Conservation (phyloP, 176 grass and related monocot species). For the Eragrostis nindensis region DNA sequence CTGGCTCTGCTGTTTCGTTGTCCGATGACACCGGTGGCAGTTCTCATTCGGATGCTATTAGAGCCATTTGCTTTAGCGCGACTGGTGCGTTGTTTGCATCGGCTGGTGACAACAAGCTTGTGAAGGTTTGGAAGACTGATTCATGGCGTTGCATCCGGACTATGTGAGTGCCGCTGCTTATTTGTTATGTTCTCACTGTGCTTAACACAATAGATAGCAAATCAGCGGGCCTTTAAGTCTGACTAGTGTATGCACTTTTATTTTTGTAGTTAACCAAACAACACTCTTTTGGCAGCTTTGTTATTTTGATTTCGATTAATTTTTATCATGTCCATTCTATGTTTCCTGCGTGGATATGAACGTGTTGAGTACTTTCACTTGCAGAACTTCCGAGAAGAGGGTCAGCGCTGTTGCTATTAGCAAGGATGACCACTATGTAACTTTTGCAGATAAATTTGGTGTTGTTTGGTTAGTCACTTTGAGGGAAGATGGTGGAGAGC, state of each 20-base stretch:
- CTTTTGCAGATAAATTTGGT: constrained; percentile 96
- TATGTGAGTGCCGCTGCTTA: constrained; percentile 51
- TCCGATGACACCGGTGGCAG: constrained; percentile 46
- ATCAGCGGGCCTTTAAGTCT: background rate
- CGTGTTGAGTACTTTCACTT: constrained; percentile 35
- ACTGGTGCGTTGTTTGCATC: constrained; percentile 67
- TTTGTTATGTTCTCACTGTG: background rate
- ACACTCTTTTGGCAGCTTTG: background rate
- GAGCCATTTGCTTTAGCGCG: constrained; percentile 62
- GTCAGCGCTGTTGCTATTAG: constrained; percentile 82
- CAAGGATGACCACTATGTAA: constrained; percentile 53
- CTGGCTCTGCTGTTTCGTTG: constrained; percentile 46
- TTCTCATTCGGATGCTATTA: constrained; percentile 77
- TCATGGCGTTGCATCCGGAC: constrained; percentile 69
- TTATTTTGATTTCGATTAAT: no score
- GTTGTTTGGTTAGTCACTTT: constrained; percentile 69
- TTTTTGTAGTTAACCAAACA: background rate
- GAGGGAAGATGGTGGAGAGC: constrained; percentile 38
- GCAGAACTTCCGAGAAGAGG: constrained; percentile 84
- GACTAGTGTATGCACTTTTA: background rate
- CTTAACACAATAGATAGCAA: background rate
- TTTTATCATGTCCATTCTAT: no score
- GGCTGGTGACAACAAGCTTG: constrained; percentile 83
- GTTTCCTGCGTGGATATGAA: background rate
- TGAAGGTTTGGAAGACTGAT: constrained; percentile 83